Evolutionary conservation across 345 rosid genomes (phyloP).

Genomic region (Hirschfeldia incana): DNA sequence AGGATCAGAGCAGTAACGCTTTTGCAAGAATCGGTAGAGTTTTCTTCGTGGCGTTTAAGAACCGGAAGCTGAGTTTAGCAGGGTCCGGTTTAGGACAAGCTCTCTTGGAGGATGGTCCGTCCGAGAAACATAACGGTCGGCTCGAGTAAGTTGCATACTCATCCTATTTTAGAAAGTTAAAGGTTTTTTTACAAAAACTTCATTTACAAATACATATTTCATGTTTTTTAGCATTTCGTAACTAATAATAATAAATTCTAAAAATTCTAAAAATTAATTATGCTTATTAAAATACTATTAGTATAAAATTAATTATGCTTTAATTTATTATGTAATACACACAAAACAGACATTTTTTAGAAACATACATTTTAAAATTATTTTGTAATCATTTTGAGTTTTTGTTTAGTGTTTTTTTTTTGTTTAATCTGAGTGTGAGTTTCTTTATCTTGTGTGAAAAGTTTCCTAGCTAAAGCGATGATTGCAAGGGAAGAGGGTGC

Average conservation of each 20-base stretch:
- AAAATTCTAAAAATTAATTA: neutral
- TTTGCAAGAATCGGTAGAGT: constrained; percentile 35
- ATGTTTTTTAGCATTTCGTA: neutral
- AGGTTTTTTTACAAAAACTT: neutral
- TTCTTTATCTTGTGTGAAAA: constrained; percentile 15
- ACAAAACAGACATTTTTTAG: neutral
- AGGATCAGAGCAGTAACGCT: constrained; percentile 15
- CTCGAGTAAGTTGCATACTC: constrained; percentile 13
- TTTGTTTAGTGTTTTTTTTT: neutral
- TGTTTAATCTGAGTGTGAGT: neutral
- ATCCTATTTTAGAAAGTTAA: neutral
- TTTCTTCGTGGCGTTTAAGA: constrained; percentile 30
- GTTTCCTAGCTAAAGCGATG: constrained; percentile 54
- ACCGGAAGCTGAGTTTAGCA: constrained; percentile 15
- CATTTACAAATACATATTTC: neutral
- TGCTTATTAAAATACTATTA: neutral
- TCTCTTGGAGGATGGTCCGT: constrained; percentile 11
- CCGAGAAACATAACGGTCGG: neutral
- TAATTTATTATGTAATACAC: neutral
- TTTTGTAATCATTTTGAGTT: neutral
- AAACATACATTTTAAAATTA: neutral
- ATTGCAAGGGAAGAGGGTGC: constrained; percentile 29
- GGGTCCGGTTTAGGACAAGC: neutral
- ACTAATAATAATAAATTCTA: no score
- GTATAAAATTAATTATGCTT: neutral